These are phyloP conservation scores for Ulmus americana DNA, from an alignment of 331 rosid genomes.

Conservation along the genomic window DNA sequence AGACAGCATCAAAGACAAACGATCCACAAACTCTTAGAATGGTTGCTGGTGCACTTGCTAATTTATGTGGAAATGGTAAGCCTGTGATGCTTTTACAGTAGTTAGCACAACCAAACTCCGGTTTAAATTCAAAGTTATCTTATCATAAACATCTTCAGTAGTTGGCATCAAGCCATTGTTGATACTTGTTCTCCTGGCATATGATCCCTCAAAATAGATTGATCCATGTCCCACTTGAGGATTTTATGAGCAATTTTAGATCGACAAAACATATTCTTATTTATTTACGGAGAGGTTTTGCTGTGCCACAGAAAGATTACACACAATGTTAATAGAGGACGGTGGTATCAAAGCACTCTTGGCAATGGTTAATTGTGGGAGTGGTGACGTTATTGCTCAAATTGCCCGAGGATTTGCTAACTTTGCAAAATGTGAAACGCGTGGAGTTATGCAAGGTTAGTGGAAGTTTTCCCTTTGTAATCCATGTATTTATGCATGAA, in stretches of 20 bases:
- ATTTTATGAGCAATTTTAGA: not conserved
- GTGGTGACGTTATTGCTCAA: conserved; percentile 54
- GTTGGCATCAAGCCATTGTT: not conserved
- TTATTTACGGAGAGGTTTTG: conserved; percentile 9
- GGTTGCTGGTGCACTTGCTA: conserved; percentile 74
- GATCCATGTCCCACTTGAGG: not conserved
- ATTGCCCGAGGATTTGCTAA: conserved; percentile 66
- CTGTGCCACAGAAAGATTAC: conserved; percentile 42
- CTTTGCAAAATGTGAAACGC: conserved; percentile 66
- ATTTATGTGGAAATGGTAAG: conserved; percentile 75
- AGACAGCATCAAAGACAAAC: conserved; percentile 40
- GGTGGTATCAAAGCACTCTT: conserved; percentile 62
- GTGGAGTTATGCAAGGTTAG: conserved; percentile 52
- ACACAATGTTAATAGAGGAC: conserved; percentile 46
- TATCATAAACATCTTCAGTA: not conserved
- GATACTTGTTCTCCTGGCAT: not conserved
- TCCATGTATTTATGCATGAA: not conserved
- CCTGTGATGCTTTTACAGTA: conserved; percentile 1
- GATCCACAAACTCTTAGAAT: conserved; percentile 65
- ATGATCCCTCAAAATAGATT: not conserved
- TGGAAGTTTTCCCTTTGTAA: conserved; percentile 1
- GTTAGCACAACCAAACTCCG: not conserved
- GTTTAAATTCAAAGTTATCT: conserved; percentile 1
- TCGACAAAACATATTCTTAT: not conserved
- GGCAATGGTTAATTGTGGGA: conserved; percentile 47